A percentile compares a stretch with the other conserved stretches of the same genome.
phyloP scores from a whole-genome alignment of 2,329 filamentous ascomycete genomes.

The Pseudocercospora fuligena region DNA sequence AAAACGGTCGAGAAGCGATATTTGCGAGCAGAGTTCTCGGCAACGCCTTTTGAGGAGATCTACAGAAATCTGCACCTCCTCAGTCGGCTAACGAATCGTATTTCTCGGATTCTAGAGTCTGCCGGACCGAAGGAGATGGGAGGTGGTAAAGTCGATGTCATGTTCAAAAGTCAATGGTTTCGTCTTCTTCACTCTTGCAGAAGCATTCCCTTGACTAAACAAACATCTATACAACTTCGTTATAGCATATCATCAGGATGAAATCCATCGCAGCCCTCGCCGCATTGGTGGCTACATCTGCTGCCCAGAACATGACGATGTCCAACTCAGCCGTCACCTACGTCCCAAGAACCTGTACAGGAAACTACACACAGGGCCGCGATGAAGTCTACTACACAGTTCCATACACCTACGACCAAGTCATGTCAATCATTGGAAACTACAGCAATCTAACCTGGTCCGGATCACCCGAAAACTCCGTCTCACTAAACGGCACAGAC shows the following conservation, averaged over 20 bases:
- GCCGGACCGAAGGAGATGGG: background rate
- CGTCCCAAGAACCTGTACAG: constrained; percentile 24
- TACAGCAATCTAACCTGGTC: constrained; percentile 5
- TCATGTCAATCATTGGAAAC: constrained; percentile 27
- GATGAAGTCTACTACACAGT: constrained; percentile 29
- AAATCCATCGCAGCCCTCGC: background rate
- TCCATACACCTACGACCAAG: constrained; percentile 33
- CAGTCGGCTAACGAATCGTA: background rate
- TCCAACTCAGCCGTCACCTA: background rate
- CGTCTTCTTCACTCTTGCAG: background rate
- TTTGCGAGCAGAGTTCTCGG: background rate
- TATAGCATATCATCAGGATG: constrained; percentile 16
- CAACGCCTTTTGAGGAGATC: background rate
- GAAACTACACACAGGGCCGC: constrained; percentile 20
- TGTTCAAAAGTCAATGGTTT: background rate
- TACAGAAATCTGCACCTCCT: background rate
- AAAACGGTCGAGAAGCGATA: no score
- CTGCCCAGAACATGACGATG: constrained; percentile 2
- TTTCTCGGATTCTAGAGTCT: background rate
- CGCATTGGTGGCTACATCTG: background rate
- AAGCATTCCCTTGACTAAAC: no score
- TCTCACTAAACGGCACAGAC: constrained; percentile 27
- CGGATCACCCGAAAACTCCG: constrained; percentile 15
- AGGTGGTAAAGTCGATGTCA: background rate
- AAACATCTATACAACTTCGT: no score